Evolutionary conservation across 495 filamentous ascomycete genomes (phyloP).

Genomic region (Letharia columbiana): DNA sequence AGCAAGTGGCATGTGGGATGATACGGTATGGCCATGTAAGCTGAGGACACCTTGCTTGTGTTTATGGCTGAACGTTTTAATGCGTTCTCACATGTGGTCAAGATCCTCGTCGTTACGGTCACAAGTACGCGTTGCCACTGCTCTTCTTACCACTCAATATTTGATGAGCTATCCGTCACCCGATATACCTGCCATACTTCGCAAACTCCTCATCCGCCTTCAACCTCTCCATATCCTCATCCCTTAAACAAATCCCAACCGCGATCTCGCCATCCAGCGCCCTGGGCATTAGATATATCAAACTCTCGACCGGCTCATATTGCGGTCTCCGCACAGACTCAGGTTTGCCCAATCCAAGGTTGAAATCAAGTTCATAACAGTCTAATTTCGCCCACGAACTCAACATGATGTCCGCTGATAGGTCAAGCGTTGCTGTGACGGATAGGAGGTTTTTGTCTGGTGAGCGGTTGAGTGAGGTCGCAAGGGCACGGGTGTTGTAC

Average conservation of each 20-base stretch:
- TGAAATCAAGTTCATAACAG: conserved; percentile 41
- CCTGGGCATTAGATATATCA: conserved; percentile 41
- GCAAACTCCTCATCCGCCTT: conserved; percentile 33
- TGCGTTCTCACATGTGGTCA: no score
- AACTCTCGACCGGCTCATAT: conserved; percentile 38
- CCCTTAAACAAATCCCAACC: conserved; percentile 36
- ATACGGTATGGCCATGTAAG: no score
- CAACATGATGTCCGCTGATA: conserved; percentile 38
- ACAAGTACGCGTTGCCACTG: no score
- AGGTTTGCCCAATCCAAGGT: conserved; percentile 41
- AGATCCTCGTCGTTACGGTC: no score
- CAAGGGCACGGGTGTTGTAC: conserved; percentile 36
- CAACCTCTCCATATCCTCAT: conserved; percentile 35
- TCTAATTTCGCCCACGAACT: conserved; percentile 47
- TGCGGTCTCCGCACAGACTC: conserved; percentile 41
- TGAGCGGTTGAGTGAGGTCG: conserved; percentile 32
- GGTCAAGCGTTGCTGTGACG: conserved; percentile 27
- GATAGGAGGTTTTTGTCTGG: conserved; percentile 30
- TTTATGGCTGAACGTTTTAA: no score
- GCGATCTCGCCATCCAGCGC: conserved; percentile 33
- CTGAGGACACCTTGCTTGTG: no score
- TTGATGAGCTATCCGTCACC: conserved; percentile 15
- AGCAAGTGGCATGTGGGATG: no score
- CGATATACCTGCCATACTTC: conserved; percentile 33
- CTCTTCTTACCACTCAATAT: no score